A percentile compares a stretch with the other conserved stretches of the same genome.
phyloP scores from a whole-genome alignment of 1,139 yeast genomes.

The Ogataea hybrid region DNA sequence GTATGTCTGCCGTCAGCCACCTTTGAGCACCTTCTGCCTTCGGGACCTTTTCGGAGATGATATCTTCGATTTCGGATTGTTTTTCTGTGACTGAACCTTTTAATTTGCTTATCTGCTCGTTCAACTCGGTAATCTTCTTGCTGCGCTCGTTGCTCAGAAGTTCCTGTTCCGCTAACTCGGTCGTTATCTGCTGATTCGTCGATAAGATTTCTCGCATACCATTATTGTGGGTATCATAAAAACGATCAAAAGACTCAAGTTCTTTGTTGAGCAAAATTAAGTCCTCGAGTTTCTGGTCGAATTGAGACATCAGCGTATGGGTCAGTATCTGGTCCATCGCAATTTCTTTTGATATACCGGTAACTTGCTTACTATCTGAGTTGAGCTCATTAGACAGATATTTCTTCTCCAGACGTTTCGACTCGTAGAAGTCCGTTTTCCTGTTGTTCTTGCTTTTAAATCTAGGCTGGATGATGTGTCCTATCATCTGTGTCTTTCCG shows the following conservation, averaged over 20 bases:
- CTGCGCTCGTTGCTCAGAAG: conserved; percentile 19
- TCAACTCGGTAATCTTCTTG: conserved; percentile 7
- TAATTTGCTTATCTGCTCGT: conserved; percentile 2
- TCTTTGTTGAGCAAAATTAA: conserved; percentile 31
- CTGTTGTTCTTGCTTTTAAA: conserved; percentile 23
- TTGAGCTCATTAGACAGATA: conserved; percentile 66
- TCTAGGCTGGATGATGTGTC: conserved; percentile 31
- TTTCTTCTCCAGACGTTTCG: conserved; percentile 66
- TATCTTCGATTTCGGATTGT: conserved; percentile 20
- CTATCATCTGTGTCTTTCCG: conserved; percentile 36
- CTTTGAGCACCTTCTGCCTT: conserved; percentile 24
- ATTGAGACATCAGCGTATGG: conserved; percentile 46
- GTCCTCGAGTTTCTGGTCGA: conserved; percentile 31
- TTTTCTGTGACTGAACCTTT: conserved; percentile 16
- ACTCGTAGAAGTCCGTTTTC: conserved; percentile 48
- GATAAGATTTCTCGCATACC: conserved; percentile 24
- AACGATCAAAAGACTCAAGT: conserved; percentile 33
- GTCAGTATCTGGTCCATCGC: conserved; percentile 39
- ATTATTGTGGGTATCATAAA: conserved; percentile 30
- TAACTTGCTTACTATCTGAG: conserved; percentile 49
- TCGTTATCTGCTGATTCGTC: conserved; percentile 23
- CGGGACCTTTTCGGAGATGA: conserved; percentile 19
- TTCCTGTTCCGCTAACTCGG: conserved; percentile 33
- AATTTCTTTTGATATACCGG: conserved; percentile 52
- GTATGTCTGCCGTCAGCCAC: conserved; percentile 37